Conservation (phyloP, 140 eudicot species). For the Cichorium intybus region DNA sequence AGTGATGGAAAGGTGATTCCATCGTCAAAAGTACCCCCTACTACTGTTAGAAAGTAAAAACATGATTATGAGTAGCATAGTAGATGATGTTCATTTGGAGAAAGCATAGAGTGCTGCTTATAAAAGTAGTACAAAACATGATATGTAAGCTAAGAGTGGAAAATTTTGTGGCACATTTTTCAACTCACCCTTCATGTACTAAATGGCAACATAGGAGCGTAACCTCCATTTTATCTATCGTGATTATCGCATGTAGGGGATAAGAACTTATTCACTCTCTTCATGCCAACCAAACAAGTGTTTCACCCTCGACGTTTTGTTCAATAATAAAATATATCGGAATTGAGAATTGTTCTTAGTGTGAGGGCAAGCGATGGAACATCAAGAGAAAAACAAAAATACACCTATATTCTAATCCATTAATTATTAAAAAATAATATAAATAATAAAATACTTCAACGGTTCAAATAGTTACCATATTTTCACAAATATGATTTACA, state of each 20-base stretch:
- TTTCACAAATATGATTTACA: no score
- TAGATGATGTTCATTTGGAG: constrained; percentile 27
- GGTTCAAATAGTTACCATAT: no score
- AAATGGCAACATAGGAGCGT: background rate
- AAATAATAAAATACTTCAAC: no score
- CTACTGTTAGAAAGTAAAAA: constrained; percentile 36
- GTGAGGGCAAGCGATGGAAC: no score
- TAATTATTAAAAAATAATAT: no score
- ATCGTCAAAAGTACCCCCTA: constrained; percentile 37
- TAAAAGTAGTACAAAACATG: constrained; percentile 22
- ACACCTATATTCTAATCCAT: no score
- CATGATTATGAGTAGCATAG: constrained; percentile 34
- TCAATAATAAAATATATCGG: background rate
- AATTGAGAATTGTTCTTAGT: background rate
- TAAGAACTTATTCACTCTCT: background rate
- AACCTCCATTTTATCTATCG: background rate
- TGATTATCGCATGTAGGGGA: constrained; percentile 1
- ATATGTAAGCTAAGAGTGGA: constrained; percentile 7
- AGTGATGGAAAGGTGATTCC: constrained; percentile 48
- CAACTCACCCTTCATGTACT: constrained; percentile 6
- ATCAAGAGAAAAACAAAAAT: no score
- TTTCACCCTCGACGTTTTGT: background rate
- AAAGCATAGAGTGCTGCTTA: constrained; percentile 22
- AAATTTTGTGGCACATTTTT: constrained; percentile 15
- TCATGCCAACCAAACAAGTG: background rate